These are phyloP conservation scores for Lupinus albus DNA, from an alignment of 306 rosid genomes.

Conservation along the genomic window DNA sequence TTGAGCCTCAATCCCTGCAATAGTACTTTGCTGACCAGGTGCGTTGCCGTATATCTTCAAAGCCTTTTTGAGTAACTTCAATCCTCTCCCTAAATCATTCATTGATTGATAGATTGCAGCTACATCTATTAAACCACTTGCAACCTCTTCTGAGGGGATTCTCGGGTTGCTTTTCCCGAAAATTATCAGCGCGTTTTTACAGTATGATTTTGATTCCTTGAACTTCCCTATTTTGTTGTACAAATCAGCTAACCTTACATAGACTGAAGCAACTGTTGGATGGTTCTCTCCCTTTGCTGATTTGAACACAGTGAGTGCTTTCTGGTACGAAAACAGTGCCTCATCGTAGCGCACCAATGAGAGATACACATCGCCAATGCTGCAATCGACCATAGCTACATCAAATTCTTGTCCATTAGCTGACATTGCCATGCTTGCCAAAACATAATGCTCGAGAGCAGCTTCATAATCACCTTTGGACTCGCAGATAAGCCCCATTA, in stretches of 20 bases:
- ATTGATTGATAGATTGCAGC: slow-evolving; percentile 79
- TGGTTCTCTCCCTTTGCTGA: slow-evolving; percentile 76
- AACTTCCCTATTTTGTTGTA: slow-evolving; percentile 79
- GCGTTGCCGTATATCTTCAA: slow-evolving; percentile 59
- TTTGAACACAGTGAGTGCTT: slow-evolving; percentile 69
- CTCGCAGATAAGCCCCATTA: slow-evolving; percentile 83
- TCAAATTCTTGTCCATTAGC: slow-evolving; percentile 64
- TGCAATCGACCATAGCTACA: slow-evolving; percentile 74
- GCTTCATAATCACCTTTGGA: slow-evolving; percentile 84
- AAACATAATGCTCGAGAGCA: slow-evolving; percentile 80
- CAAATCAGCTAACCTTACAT: slow-evolving; percentile 76
- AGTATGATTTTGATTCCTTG: slow-evolving; percentile 73
- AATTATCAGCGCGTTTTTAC: slow-evolving; percentile 74
- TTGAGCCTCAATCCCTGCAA: slow-evolving; percentile 89
- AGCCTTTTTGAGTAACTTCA: slow-evolving; percentile 80
- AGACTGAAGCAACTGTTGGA: slow-evolving; percentile 77
- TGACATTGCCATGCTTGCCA: slow-evolving; percentile 79
- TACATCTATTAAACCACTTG: slow-evolving; percentile 75
- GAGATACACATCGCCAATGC: slow-evolving; percentile 78
- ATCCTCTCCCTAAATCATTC: slow-evolving; percentile 71
- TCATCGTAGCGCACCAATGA: slow-evolving; percentile 79
- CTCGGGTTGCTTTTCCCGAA: slow-evolving; percentile 64
- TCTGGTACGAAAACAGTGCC: slow-evolving; percentile 75
- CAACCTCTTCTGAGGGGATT: slow-evolving; percentile 71
- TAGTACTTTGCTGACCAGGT: slow-evolving; percentile 70